A percentile compares a stretch with the other conserved stretches of the same genome.
Evolutionary conservation across 2,329 filamentous ascomycete species (phyloP).

Genomic region (Ophiostoma ips): DNA sequence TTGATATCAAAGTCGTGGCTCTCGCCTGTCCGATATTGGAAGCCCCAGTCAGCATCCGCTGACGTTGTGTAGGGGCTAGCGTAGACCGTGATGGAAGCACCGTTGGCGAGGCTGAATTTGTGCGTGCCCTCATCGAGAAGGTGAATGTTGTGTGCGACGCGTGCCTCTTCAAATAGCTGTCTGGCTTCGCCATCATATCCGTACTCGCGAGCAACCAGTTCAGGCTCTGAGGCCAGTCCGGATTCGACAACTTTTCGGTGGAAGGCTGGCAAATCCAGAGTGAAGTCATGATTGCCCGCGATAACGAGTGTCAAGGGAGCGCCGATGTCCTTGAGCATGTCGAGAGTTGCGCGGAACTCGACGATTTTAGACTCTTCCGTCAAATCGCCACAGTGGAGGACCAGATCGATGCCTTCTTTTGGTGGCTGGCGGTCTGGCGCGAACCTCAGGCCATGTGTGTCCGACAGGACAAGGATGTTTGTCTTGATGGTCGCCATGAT

Average conservation of each 20-base stretch:
- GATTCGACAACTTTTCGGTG: slow-evolving; percentile 13
- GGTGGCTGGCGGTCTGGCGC: neutral
- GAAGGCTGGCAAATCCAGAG: slow-evolving; percentile 23
- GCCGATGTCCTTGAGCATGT: slow-evolving; percentile 27
- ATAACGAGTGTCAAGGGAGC: slow-evolving; percentile 40
- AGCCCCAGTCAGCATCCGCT: slow-evolving; percentile 29
- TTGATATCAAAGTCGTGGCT: slow-evolving; percentile 5
- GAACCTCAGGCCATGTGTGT: slow-evolving; percentile 25
- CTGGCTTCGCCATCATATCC: neutral
- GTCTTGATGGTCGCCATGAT: too few species aligned
- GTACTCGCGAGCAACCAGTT: neutral
- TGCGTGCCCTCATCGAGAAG: slow-evolving; percentile 38
- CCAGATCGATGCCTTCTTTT: slow-evolving; percentile 28
- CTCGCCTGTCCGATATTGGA: slow-evolving; percentile 29
- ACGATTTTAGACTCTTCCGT: slow-evolving; percentile 27
- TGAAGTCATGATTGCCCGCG: slow-evolving; percentile 41
- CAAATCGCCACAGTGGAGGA: slow-evolving; percentile 39
- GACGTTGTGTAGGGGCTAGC: slow-evolving; percentile 40
- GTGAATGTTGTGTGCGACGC: slow-evolving; percentile 24
- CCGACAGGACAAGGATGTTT: slow-evolving; percentile 29
- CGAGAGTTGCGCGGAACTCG: slow-evolving; percentile 28
- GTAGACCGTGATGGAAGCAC: slow-evolving; percentile 33
- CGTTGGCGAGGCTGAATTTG: slow-evolving; percentile 33
- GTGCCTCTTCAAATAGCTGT: slow-evolving; percentile 25
- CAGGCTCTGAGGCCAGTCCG: neutral